Percentiles rank a stretch among this genome's conserved stretches.
Conservation (phyloP, 257 asterid species). For the Solanum virginianum region DNA sequence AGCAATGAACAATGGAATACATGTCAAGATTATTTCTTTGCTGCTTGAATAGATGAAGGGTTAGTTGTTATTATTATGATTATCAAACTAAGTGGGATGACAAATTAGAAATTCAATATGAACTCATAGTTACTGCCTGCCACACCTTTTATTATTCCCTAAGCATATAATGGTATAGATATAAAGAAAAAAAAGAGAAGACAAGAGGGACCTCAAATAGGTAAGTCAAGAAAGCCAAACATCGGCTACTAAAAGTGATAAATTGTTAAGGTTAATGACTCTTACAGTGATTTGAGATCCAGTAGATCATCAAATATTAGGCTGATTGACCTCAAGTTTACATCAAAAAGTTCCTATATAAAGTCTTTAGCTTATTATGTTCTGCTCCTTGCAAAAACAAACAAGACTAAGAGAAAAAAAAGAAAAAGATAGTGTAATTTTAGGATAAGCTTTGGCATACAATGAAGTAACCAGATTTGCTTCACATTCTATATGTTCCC, state of each 20-base stretch:
- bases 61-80: too few relatives aligned
- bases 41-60: too few relatives aligned
- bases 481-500: constrained; percentile 81
- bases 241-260: not conserved
- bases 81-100: too few relatives aligned
- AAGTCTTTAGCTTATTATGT: not conserved
- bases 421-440: not conserved
- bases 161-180: too few relatives aligned
- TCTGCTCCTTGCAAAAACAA: not conserved
- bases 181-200: too few relatives aligned
- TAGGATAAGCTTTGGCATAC: constrained; percentile 11
- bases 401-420: not conserved
- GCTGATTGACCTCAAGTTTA: constrained; percentile 69
- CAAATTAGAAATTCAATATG: too few relatives aligned
- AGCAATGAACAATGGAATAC: too few relatives aligned
- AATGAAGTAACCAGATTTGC: constrained; percentile 74
- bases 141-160: too few relatives aligned
- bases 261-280: not conserved
- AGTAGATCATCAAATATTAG: constrained; percentile 74
- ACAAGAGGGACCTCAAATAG: not conserved
- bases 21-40: too few relatives aligned
- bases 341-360: constrained; percentile 54
- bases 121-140: too few relatives aligned
- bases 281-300: constrained; percentile 81
- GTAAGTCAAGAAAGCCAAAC: not conserved